Percentiles rank a stretch among this genome's conserved stretches.
Evolutionary conservation across 306 rosid species (phyloP).

Genomic region (Sindora glabra): DNA sequence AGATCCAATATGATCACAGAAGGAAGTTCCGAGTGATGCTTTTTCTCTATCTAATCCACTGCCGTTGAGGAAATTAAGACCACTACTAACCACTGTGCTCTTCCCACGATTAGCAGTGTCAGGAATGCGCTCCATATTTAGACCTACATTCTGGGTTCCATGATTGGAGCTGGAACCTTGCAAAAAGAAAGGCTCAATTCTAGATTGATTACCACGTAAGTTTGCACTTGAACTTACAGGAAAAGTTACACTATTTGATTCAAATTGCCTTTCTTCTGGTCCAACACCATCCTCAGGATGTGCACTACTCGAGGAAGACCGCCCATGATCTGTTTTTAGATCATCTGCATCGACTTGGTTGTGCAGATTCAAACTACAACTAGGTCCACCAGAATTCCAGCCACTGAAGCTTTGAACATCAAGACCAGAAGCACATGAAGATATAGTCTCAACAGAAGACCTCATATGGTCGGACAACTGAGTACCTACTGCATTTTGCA

Average conservation of each 20-base stretch:
- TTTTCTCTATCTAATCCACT: conserved; percentile 38
- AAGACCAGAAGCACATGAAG: conserved; percentile 34
- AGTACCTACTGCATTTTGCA: conserved; percentile 43
- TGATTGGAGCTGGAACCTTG: conserved; percentile 59
- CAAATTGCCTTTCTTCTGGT: conserved; percentile 50
- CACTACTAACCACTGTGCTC: conserved; percentile 34
- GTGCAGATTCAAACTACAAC: conserved; percentile 39
- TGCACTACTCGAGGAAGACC: conserved; percentile 41
- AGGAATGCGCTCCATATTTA: conserved; percentile 32
- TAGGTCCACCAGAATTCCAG: conserved; percentile 57
- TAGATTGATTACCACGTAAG: conserved; percentile 38
- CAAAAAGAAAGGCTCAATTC: conserved; percentile 44
- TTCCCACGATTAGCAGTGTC: conserved; percentile 33
- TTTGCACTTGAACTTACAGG: conserved; percentile 32
- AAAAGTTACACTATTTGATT: conserved; percentile 28
- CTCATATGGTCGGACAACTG: conserved; percentile 48
- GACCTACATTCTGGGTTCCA: conserved; percentile 28
- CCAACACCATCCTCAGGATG: conserved; percentile 30
- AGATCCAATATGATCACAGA: conserved; percentile 38
- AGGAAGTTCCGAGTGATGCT: conserved; percentile 29
- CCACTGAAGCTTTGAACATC: conserved; percentile 35
- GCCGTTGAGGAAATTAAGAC: conserved; percentile 26
- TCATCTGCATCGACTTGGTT: conserved; percentile 46
- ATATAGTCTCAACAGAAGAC: conserved; percentile 43
- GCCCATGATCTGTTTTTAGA: conserved; percentile 39